These are phyloP conservation scores for Graphilbum sp. DNA, from an alignment of 2,329 filamentous ascomycete genomes.

Conservation along the genomic window DNA sequence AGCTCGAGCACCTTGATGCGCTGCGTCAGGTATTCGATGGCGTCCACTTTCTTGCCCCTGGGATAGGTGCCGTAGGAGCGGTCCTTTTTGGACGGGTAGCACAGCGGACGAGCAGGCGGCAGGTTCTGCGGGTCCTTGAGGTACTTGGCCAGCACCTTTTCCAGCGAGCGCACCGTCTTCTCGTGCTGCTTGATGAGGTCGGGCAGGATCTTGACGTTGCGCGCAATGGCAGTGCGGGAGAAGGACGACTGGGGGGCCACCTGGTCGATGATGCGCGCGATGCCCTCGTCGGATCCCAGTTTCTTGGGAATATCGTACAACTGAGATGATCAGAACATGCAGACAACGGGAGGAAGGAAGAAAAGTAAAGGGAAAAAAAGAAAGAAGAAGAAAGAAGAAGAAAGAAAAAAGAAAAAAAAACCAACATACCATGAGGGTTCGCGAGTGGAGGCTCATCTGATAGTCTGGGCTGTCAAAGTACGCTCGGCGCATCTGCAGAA, in stretches of 20 bases:
- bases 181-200: conserved; percentile 73
- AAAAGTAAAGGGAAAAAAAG: too few species aligned
- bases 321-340: conserved; percentile 26
- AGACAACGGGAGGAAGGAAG: too few species aligned
- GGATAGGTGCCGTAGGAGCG: conserved; percentile 46
- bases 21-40: conserved; percentile 81
- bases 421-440: conserved; percentile 43
- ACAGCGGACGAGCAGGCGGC: conserved; percentile 59
- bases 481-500: conserved; percentile 52
- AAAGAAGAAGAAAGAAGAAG: too few species aligned
- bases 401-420: too few species aligned
- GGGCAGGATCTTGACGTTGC: conserved; percentile 84
- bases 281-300: conserved; percentile 70
- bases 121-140: conserved; percentile 72
- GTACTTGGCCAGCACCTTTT: conserved; percentile 74
- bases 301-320: conserved; percentile 70
- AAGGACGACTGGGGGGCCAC: conserved; percentile 65
- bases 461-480: conserved; percentile 84
- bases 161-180: conserved; percentile 62
- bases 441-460: conserved; percentile 68
- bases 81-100: conserved; percentile 68
- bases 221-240: conserved; percentile 66
- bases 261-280: conserved; percentile 66
- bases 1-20: conserved; percentile 70
- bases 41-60: conserved; percentile 65